Base-by-base conservation (phyloP, 2,329 filamentous ascomycete genomes). In the Microcera coccophila region DNA sequence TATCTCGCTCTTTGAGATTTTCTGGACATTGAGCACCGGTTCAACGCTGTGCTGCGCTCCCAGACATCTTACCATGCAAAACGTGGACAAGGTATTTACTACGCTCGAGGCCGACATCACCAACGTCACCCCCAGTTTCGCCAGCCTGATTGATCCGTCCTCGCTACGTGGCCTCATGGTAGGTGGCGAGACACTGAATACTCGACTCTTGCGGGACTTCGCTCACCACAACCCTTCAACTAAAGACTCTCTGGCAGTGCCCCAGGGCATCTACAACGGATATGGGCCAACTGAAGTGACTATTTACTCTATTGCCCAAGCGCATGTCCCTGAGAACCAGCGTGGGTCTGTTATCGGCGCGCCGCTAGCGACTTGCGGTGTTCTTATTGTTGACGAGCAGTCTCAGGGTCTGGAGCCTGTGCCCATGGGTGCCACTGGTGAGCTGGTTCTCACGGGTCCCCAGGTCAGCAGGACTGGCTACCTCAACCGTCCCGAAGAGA, bases 1-100 rank as follows among this genome's bases (percentile, higher is more conserved):
- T 59, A 79, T 90, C 10, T 90, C 85, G 1, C 82, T 90, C 0
- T 90, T 90, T 57, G 87, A 91, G 55, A 88, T 90, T 16, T 89
- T 91, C 61, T 90, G 87, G 54, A 72, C 86, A 1, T 89, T 86
- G 81, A 76, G 77, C 40, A 74, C 74, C 26, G 65, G 65, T 5
- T 59, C 52, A 14, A 65, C 64, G 7, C 58, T 68, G 5, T 67
- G 64, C 47, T 61, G 60, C 12, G 63, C 60, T 4, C 46, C 57
- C 20, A 50, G 62, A 5, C 39, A 37, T 5, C 36, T 65, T 9
- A 65, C 54, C 1, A 42, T 66, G 36, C 44, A 55, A 31, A 38
- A 59, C 44, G 21, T 54, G 4, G 46, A 48, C 40, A 40, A 36
- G 12, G 55, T 54, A 3, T 36, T 59, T 11, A 59, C 59, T 3